These are phyloP conservation scores for Ustilago vetiveriae DNA, from an alignment of 1,284 basidiomycete genomes.

Conservation along the genomic window DNA sequence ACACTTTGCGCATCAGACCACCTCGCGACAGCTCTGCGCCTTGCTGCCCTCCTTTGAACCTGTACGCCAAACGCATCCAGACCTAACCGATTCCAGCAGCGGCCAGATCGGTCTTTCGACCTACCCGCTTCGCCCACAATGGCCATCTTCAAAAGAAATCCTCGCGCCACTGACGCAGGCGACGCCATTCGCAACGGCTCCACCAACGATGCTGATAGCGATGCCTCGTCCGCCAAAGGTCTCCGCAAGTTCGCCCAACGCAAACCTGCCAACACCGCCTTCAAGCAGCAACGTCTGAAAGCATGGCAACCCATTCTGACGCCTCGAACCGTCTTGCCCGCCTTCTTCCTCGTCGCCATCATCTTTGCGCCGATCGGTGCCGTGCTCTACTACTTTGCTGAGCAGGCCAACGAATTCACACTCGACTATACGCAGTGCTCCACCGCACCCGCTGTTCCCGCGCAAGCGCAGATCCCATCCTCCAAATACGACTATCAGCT, in stretches of 20 bases:
- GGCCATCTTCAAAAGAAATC: slow-evolving; percentile 50
- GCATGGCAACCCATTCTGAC: slow-evolving; percentile 99
- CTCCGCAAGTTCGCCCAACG: slow-evolving; percentile 60
- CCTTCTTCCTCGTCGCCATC: slow-evolving; percentile 91
- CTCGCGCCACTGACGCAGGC: slow-evolving; percentile 46
- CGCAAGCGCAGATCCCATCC: slow-evolving; percentile 72
- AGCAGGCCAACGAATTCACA: slow-evolving; percentile 84
- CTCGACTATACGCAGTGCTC: slow-evolving; percentile 91
- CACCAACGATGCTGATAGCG: slow-evolving; percentile 42
- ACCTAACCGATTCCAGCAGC: background rate
- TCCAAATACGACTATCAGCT: slow-evolving; percentile 77
- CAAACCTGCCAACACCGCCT: slow-evolving; percentile 78
- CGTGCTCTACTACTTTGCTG: slow-evolving; percentile 73
- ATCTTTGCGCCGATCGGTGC: slow-evolving; percentile 96
- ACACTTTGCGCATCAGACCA: too few relatives aligned
- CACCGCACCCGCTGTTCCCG: slow-evolving; percentile 61
- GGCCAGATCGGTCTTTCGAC: background rate
- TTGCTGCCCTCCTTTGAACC: too few relatives aligned
- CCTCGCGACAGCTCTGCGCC: too few relatives aligned
- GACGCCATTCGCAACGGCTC: slow-evolving; percentile 24
- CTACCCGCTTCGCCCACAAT: slow-evolving; percentile 13
- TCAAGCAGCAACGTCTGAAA: slow-evolving; percentile 99
- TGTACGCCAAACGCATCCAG: background rate
- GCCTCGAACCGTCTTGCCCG: slow-evolving; percentile 94
- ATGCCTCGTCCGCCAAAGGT: slow-evolving; percentile 38